These are phyloP conservation scores for Articulospora tetracladia DNA, from an alignment of 495 filamentous ascomycete genomes.

Conservation along the genomic window DNA sequence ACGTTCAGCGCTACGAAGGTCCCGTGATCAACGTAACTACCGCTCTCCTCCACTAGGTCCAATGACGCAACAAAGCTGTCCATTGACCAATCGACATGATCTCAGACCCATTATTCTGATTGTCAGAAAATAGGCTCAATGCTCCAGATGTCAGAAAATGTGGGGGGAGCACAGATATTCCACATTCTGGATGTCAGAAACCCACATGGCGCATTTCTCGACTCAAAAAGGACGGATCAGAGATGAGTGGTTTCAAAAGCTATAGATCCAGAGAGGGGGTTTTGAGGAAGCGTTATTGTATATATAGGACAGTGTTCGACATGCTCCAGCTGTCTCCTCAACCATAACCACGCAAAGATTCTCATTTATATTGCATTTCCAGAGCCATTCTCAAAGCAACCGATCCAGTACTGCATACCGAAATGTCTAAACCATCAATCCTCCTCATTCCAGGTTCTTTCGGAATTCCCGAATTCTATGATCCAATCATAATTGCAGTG, in stretches of 20 bases:
- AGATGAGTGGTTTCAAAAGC: not conserved
- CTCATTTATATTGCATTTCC: too few species aligned
- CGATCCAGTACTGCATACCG: not conserved
- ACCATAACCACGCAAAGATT: too few species aligned
- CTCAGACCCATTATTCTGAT: conserved; percentile 1
- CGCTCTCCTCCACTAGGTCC: too few species aligned
- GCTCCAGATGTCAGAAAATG: not conserved
- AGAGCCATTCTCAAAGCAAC: too few species aligned
- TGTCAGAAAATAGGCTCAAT: not conserved
- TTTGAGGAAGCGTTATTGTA: not conserved
- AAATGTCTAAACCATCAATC: conserved; percentile 29
- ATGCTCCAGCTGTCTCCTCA: not conserved
- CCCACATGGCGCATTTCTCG: not conserved
- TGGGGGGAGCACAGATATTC: not conserved
- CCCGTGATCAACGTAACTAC: too few species aligned
- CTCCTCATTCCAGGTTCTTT: conserved; percentile 40
- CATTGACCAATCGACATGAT: not conserved
- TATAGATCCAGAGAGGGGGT: too few species aligned
- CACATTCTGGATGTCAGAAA: not conserved
- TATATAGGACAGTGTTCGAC: not conserved
- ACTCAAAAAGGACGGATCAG: not conserved
- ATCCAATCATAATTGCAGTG: conserved; percentile 25
- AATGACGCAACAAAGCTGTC: too few species aligned
- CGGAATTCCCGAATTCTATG: conserved; percentile 27
- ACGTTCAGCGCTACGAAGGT: too few species aligned